A percentile compares a stretch with the other conserved stretches of the same genome.
These are phyloP conservation scores for Plasmodium gallinaceum DNA, from an alignment of 169 alveolate species.

Conservation along the genomic window DNA sequence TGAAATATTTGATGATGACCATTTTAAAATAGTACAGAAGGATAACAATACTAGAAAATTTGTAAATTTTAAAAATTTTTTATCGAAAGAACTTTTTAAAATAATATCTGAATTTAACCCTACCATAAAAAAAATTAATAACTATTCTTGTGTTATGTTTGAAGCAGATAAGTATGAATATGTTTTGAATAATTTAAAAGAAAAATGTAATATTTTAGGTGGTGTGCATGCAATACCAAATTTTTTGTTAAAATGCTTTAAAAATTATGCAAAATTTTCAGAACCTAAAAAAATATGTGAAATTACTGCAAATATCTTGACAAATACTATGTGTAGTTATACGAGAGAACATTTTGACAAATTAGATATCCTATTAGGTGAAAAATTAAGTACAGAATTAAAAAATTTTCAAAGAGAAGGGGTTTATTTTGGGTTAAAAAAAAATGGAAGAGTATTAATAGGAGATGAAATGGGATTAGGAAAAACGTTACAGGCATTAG, in stretches of 20 bases:
- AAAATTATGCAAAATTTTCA: conserved; percentile 76
- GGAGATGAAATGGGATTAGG: conserved; percentile 99
- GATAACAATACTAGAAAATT: conserved; percentile 66
- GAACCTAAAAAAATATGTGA: conserved; percentile 76
- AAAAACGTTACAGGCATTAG: conserved; percentile 97
- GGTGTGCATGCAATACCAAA: conserved; percentile 83
- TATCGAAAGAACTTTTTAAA: conserved; percentile 70
- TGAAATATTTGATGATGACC: conserved; percentile 52
- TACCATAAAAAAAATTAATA: conserved; percentile 36
- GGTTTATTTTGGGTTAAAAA: conserved; percentile 91
- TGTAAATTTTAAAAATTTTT: conserved; percentile 46
- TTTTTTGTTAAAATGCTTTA: conserved; percentile 80
- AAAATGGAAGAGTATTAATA: conserved; percentile 94
- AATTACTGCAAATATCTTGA: conserved; percentile 75
- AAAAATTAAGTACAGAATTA: conserved; percentile 82
- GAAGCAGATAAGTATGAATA: conserved; percentile 79
- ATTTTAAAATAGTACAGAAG: conserved; percentile 61
- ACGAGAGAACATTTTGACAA: conserved; percentile 73
- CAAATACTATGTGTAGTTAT: conserved; percentile 75
- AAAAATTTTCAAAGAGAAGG: conserved; percentile 96
- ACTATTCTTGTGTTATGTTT: conserved; percentile 72
- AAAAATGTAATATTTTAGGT: conserved; percentile 74
- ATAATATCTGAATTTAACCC: conserved; percentile 51
- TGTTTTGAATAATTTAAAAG: conserved; percentile 76
- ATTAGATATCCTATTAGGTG: conserved; percentile 77